Evolutionary conservation across 2,329 filamentous ascomycete genomes (phyloP).

Genomic region (Coleophoma cylindrospora): DNA sequence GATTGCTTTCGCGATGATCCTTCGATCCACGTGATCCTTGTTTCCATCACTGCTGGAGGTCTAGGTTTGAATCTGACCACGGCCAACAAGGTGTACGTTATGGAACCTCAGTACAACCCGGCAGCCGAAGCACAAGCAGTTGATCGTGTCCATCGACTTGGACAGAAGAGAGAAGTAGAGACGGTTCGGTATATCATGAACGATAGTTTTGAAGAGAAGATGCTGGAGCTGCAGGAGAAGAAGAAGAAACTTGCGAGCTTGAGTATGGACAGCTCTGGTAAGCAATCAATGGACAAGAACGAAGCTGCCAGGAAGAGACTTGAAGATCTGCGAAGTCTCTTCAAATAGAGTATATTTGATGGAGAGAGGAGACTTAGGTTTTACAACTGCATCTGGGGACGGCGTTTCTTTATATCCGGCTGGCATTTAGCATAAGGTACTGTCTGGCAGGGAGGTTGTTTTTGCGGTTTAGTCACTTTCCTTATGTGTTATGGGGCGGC

Average conservation of each 20-base stretch:
- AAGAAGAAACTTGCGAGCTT: conserved; percentile 88
- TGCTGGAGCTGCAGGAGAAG: conserved; percentile 83
- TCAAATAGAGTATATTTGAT: conserved; percentile 27
- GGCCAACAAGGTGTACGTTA: conserved; percentile 85
- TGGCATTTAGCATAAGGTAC: too few species aligned
- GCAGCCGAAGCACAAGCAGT: conserved; percentile 91
- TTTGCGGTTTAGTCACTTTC: too few species aligned
- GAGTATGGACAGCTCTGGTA: conserved; percentile 61
- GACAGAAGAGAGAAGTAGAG: conserved; percentile 83
- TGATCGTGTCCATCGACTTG: conserved; percentile 86
- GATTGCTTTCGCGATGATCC: conserved; percentile 71
- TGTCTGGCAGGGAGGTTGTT: too few species aligned
- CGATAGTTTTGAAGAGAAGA: conserved; percentile 89
- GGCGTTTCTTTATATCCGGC: too few species aligned
- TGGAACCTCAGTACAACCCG: conserved; percentile 98
- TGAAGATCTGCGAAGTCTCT: conserved; percentile 55
- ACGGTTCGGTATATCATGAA: conserved; percentile 88
- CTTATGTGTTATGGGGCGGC: background rate
- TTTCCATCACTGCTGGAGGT: conserved; percentile 88
- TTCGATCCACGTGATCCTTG: conserved; percentile 72
- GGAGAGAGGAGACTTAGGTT: too few species aligned
- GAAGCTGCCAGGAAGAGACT: conserved; percentile 34
- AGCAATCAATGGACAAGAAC: conserved; percentile 23
- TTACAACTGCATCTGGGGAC: too few species aligned
- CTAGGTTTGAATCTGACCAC: conserved; percentile 87